Conservation (phyloP, 768 basidiomycete species). For the Boletus speciosus region DNA sequence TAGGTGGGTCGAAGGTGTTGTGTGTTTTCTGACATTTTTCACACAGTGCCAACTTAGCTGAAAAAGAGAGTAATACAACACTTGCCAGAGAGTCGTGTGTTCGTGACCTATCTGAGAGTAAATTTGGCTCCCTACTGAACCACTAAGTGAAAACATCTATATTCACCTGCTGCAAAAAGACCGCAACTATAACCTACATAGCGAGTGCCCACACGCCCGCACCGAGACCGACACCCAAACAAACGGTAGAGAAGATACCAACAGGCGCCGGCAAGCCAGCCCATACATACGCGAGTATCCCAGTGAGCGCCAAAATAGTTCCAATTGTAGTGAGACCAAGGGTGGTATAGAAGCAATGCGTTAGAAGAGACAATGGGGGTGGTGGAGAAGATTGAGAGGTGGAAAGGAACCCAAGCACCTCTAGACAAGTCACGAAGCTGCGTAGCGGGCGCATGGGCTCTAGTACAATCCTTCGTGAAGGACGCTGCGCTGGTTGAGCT, state of each 20-base stretch:
- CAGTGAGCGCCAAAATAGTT: constrained; percentile 25
- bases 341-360: constrained; percentile 25
- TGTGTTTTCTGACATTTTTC: no score
- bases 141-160: not conserved
- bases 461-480: constrained; percentile 12
- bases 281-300: constrained; percentile 29
- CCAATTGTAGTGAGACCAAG: constrained; percentile 23
- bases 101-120: not conserved
- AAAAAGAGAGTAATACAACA: constrained; percentile 1
- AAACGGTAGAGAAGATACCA: constrained; percentile 28
- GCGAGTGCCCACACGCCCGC: constrained; percentile 26
- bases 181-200: constrained; percentile 3
- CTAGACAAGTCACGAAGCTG: not conserved
- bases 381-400: not conserved
- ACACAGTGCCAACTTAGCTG: no score
- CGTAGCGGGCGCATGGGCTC: constrained; percentile 13
- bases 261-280: constrained; percentile 19
- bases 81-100: not conserved
- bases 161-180: not conserved
- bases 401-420: not conserved
- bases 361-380: constrained; percentile 20
- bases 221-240: constrained; percentile 20
- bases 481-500: constrained; percentile 9
- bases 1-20: no score
- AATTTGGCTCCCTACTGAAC: not conserved